A percentile compares a stretch with the other conserved stretches of the same genome.
Conservation (phyloP, 2,329 filamentous ascomycete genomes). For the Exophiala mesophila region DNA sequence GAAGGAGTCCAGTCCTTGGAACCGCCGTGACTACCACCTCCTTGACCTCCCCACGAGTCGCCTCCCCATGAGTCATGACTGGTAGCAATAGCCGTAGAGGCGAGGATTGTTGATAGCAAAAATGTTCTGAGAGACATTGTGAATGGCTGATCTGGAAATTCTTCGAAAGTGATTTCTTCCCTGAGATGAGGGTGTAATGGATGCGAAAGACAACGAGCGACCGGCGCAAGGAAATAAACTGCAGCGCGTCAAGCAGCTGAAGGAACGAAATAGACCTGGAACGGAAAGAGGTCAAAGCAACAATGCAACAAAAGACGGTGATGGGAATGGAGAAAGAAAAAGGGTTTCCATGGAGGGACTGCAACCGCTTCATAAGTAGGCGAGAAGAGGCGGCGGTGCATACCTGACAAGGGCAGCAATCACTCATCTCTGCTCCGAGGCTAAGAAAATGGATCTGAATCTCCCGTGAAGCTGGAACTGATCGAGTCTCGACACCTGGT, state of each 20-base stretch:
- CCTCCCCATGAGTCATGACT: slow-evolving; percentile 7
- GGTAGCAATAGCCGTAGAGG: slow-evolving; percentile 14
- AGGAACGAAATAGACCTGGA: slow-evolving; percentile 20
- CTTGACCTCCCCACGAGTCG: background rate
- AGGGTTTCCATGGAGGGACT: slow-evolving; percentile 6
- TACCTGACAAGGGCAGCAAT: slow-evolving; percentile 4
- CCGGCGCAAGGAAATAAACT: slow-evolving; percentile 22
- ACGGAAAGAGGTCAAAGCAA: slow-evolving; percentile 10
- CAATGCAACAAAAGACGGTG: slow-evolving; percentile 5
- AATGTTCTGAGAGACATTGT: slow-evolving; percentile 21
- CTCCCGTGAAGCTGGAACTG: slow-evolving; percentile 16
- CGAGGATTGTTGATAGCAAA: slow-evolving; percentile 16
- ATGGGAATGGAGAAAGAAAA: slow-evolving; percentile 18
- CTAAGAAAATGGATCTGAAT: slow-evolving; percentile 23
- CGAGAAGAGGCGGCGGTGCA: slow-evolving; percentile 9
- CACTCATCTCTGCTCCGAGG: slow-evolving; percentile 2
- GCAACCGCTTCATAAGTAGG: slow-evolving; percentile 21
- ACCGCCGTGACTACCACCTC: background rate
- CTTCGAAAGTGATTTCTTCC: slow-evolving; percentile 1
- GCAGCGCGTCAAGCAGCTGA: slow-evolving; percentile 25
- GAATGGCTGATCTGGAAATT: slow-evolving; percentile 3
- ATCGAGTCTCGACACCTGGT: slow-evolving; percentile 22
- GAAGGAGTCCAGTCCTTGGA: background rate
- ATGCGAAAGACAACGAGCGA: slow-evolving; percentile 20
- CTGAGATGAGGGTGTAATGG: slow-evolving; percentile 1